phyloP scores from a whole-genome alignment of 1,139 yeast genomes.

The Saccharomycopsis hybrid region DNA sequence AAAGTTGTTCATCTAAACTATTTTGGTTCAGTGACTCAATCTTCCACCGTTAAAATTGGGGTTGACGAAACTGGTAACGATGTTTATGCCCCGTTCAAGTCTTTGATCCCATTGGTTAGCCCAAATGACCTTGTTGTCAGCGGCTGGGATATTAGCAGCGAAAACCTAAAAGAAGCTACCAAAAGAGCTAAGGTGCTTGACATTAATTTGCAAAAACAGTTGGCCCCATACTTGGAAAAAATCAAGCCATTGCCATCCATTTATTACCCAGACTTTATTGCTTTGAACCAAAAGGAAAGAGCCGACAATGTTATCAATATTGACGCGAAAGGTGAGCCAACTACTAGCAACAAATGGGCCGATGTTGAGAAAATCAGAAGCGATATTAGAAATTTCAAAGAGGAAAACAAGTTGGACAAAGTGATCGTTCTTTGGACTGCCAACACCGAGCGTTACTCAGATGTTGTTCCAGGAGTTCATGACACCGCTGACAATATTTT shows the following conservation, averaged over 20 bases:
- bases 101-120: constrained; percentile 77
- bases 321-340: constrained; percentile 41
- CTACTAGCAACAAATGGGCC: constrained; percentile 68
- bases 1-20: constrained; percentile 80
- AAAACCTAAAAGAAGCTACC: constrained; percentile 71
- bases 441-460: constrained; percentile 91
- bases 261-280: constrained; percentile 95
- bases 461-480: constrained; percentile 69
- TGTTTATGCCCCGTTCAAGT: constrained; percentile 88
- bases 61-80: constrained; percentile 78
- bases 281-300: constrained; percentile 87
- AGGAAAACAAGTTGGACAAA: constrained; percentile 66
- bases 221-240: constrained; percentile 57
- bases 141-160: constrained; percentile 89
- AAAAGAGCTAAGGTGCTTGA: constrained; percentile 84
- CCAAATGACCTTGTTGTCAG: constrained; percentile 89
- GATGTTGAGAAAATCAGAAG: constrained; percentile 84
- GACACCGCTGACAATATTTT: constrained; percentile 82
- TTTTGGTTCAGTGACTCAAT: constrained; percentile 94
- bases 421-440: constrained; percentile 96
- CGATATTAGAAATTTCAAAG: constrained; percentile 78
- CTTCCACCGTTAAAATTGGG: constrained; percentile 87
- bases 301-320: constrained; percentile 81
- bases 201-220: constrained; percentile 72
- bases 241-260: constrained; percentile 75